Conservation (phyloP, 129 eudicot genomes). For the Gnaphalium uliginosum region DNA sequence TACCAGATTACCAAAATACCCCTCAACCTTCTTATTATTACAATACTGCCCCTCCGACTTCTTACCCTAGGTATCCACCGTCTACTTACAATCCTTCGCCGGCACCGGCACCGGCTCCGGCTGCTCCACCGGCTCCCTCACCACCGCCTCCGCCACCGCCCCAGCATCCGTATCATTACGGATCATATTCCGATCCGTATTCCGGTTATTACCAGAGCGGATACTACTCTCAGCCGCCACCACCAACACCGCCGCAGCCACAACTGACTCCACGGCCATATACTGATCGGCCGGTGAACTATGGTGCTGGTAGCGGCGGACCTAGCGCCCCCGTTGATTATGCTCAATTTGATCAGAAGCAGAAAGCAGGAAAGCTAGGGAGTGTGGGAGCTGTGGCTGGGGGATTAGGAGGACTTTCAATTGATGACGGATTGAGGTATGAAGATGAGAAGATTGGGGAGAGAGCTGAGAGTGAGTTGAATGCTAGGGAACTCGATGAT, state of each 20-base stretch:
- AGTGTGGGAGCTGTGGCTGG: conserved; percentile 76
- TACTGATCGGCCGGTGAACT: conserved; percentile 44
- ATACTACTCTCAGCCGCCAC: conserved; percentile 43
- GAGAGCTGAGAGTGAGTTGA: conserved; percentile 50
- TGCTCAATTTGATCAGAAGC: conserved; percentile 32
- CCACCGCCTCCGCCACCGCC: conserved; percentile 39
- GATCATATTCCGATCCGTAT: conserved; percentile 58
- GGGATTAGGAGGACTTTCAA: conserved; percentile 60
- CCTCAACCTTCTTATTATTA: conserved; percentile 12
- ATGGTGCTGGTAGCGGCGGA: conserved; percentile 48
- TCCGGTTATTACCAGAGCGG: conserved; percentile 54
- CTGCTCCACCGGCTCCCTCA: conserved; percentile 36
- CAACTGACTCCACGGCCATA: conserved; percentile 50
- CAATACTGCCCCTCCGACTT: conserved; percentile 27
- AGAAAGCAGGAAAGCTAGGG: conserved; percentile 41
- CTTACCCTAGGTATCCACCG: conserved; percentile 48
- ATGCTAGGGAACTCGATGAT: conserved; percentile 56
- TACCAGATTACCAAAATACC: conserved; percentile 6
- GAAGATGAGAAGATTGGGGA: conserved; percentile 64
- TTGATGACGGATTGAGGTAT: conserved; percentile 70
- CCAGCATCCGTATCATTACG: conserved; percentile 38
- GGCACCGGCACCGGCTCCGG: conserved; percentile 12
- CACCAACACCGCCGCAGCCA: conserved; percentile 36
- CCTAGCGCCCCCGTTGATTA: conserved; percentile 88
- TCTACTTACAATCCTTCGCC: conserved; percentile 28